phyloP scores from a whole-genome alignment of 192 early-diverging fungal genomes.

The Coemansia umbellata region DNA sequence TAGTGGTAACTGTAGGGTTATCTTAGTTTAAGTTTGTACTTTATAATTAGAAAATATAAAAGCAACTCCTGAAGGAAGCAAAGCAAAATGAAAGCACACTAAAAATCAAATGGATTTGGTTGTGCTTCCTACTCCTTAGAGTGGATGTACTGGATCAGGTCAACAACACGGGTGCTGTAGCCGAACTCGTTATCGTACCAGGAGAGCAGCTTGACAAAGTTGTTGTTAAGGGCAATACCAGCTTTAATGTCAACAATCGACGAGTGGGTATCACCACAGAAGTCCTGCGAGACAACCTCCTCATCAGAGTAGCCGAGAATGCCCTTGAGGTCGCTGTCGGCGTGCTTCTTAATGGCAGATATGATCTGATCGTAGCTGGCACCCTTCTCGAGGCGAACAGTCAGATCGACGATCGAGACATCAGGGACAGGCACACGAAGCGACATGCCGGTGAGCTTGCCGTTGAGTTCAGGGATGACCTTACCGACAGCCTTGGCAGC shows the following conservation, averaged over 20 bases:
- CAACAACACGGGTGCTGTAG: slow-evolving; percentile 88
- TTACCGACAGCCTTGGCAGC: slow-evolving; percentile 99
- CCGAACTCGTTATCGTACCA: slow-evolving; percentile 94
- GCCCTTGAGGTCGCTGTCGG: slow-evolving; percentile 80
- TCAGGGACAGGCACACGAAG: slow-evolving; percentile 94
- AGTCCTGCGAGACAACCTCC: slow-evolving; percentile 93
- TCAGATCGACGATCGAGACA: slow-evolving; percentile 97
- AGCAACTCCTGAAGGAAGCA: too few species aligned
- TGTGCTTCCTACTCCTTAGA: slow-evolving; percentile 47
- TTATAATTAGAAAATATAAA: too few species aligned
- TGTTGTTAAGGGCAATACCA: slow-evolving; percentile 89
- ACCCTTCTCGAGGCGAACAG: slow-evolving; percentile 84
- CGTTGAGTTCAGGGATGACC: slow-evolving; percentile 90
- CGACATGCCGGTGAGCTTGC: slow-evolving; percentile 98
- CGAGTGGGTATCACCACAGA: slow-evolving; percentile 85
- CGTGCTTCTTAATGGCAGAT: slow-evolving; percentile 76
- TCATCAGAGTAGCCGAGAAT: slow-evolving; percentile 92
- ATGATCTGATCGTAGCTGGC: slow-evolving; percentile 92
- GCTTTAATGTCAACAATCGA: slow-evolving; percentile 95
- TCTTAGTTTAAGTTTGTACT: too few species aligned
- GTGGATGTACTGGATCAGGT: slow-evolving; percentile 79
- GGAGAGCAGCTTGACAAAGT: slow-evolving; percentile 94
- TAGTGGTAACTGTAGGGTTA: too few species aligned
- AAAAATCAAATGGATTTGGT: background rate
- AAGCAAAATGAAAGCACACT: too few species aligned